A percentile compares a stretch with the other conserved stretches of the same genome.
Conservation (phyloP, 805 yeast species). For the Saccharomycopsis amapae region DNA sequence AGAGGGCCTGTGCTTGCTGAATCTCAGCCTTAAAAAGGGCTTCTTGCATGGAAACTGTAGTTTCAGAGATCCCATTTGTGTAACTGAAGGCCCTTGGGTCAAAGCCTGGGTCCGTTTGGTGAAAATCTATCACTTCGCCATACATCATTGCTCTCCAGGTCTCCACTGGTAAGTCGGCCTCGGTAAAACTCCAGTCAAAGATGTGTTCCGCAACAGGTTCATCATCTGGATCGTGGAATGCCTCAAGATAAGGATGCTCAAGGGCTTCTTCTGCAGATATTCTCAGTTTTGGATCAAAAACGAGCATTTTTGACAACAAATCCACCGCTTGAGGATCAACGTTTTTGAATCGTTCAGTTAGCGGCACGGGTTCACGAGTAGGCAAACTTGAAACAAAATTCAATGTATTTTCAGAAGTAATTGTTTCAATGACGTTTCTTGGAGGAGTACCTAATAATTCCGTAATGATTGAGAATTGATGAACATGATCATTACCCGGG, state of each 20-base stretch:
- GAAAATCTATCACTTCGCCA: slow-evolving; percentile 93
- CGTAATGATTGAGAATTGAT: slow-evolving; percentile 94
- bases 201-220: slow-evolving; percentile 91
- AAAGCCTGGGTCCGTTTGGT: slow-evolving; percentile 27
- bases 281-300: slow-evolving; percentile 91
- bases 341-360: slow-evolving; percentile 69
- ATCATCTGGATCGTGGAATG: slow-evolving; percentile 95
- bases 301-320: slow-evolving; percentile 79
- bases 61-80: slow-evolving; percentile 15
- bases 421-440: slow-evolving; percentile 89
- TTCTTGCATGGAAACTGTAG: slow-evolving; percentile 16
- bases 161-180: slow-evolving; percentile 95
- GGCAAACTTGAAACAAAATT: slow-evolving; percentile 93
- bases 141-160: slow-evolving; percentile 99
- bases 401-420: slow-evolving; percentile 90
- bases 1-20: no score
- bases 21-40: no score
- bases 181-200: slow-evolving; percentile 98
- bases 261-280: slow-evolving; percentile 89
- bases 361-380: slow-evolving; percentile 84
- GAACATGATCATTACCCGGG: slow-evolving; percentile 98
- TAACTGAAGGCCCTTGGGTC: slow-evolving; percentile 11
- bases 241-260: slow-evolving; percentile 84
- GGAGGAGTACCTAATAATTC: slow-evolving; percentile 97
- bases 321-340: slow-evolving; percentile 86